Percentiles rank a stretch among this genome's conserved stretches.
These are phyloP conservation scores for Termitomyces sp. DNA, from an alignment of 768 basidiomycete species.

Conservation along the genomic window DNA sequence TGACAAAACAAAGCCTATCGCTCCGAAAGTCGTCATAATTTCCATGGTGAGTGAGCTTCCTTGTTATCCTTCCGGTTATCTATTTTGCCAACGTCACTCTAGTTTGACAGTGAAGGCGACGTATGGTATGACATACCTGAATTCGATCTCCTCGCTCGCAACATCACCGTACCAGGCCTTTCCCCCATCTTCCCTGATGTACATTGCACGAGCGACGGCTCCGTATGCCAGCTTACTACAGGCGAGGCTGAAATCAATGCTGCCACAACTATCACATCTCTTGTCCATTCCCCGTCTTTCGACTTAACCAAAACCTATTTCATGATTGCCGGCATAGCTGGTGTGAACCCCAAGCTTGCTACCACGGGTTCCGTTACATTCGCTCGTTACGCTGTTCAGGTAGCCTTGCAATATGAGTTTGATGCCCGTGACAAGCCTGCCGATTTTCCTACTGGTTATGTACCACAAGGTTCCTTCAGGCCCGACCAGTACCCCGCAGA, in stretches of 20 bases:
- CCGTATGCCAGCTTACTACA: constrained; percentile 9
- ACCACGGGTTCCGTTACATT: constrained; percentile 10
- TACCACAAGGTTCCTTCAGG: constrained; percentile 7
- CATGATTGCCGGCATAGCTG: constrained; percentile 11
- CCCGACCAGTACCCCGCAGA: constrained; percentile 6
- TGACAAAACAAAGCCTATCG: not conserved
- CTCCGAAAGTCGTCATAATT: constrained; percentile 11
- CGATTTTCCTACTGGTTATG: constrained; percentile 8
- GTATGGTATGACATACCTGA: constrained; percentile 10
- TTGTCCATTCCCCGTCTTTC: constrained; percentile 6
- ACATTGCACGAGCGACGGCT: constrained; percentile 5
- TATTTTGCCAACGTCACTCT: not conserved
- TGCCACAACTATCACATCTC: constrained; percentile 9
- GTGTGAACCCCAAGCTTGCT: constrained; percentile 8
- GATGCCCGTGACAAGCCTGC: constrained; percentile 10
- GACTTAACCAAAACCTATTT: constrained; percentile 8
- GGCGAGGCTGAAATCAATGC: constrained; percentile 12
- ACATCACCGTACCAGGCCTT: constrained; percentile 9
- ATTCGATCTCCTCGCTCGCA: constrained; percentile 8
- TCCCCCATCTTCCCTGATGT: constrained; percentile 10
- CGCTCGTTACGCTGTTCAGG: constrained; percentile 11
- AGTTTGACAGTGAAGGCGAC: constrained; percentile 12
- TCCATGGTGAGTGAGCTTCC: constrained; percentile 7
- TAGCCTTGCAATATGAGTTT: constrained; percentile 10
- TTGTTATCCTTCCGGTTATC: too few species aligned